These are phyloP conservation scores for Thalassiosira mediterranea DNA, from an alignment of 352 stramenopile species.

Conservation along the genomic window DNA sequence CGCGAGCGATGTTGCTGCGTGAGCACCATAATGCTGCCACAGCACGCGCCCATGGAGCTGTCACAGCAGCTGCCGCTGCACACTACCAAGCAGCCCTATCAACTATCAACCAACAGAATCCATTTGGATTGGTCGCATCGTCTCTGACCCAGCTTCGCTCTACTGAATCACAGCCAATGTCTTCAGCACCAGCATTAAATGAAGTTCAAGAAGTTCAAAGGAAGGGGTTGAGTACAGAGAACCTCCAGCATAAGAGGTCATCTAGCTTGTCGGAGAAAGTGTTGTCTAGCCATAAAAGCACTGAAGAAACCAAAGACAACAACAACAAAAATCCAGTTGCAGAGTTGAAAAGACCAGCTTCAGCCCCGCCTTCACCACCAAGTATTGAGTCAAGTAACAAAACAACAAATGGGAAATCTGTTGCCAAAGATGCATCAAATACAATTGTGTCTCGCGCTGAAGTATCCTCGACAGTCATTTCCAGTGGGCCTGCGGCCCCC, in stretches of 20 bases:
- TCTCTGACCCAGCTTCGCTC: not conserved
- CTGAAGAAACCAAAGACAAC: not conserved
- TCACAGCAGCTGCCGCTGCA: slow-evolving; percentile 8
- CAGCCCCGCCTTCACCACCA: slow-evolving; percentile 2
- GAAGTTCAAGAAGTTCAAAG: too few species aligned
- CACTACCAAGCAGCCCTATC: slow-evolving; percentile 28
- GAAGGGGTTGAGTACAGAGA: not conserved
- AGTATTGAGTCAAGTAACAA: not conserved
- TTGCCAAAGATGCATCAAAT: not conserved
- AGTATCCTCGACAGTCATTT: too few species aligned
- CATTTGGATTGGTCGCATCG: slow-evolving; percentile 22
- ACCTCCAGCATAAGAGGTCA: not conserved
- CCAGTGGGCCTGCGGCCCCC: slow-evolving; percentile 18
- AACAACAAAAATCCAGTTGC: not conserved
- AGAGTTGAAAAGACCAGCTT: not conserved
- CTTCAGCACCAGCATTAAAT: too few species aligned
- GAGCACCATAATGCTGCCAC: too few species aligned
- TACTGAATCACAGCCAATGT: too few species aligned
- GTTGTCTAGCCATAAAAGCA: slow-evolving; percentile 3
- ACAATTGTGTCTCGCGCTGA: not conserved
- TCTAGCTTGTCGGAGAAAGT: slow-evolving; percentile 14
- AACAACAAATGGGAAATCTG: not conserved
- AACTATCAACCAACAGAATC: slow-evolving; percentile 44
- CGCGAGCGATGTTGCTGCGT: too few species aligned
- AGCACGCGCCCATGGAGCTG: too few species aligned